Conservation (phyloP, 106 monocot species). For the Posidonia australis region DNA sequence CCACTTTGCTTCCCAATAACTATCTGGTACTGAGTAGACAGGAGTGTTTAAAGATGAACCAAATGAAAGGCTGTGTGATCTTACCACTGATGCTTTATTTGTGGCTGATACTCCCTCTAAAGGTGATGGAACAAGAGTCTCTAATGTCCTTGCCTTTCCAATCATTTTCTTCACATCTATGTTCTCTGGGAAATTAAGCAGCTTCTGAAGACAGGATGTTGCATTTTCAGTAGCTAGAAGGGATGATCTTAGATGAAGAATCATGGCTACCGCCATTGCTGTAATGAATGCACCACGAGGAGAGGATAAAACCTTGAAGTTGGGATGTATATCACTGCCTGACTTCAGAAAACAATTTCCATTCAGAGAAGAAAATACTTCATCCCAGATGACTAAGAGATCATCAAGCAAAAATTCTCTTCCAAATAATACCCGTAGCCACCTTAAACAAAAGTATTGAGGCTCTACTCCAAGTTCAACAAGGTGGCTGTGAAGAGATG, state of each 20-base stretch:
- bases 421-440: slow-evolving; percentile 64
- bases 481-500: slow-evolving; percentile 54
- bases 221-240: slow-evolving; percentile 62
- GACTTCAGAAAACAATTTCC: background rate
- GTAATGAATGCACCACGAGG: slow-evolving; percentile 46
- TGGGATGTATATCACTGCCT: slow-evolving; percentile 18
- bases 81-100: slow-evolving; percentile 8
- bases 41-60: slow-evolving; percentile 21
- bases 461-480: slow-evolving; percentile 65
- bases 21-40: slow-evolving; percentile 22
- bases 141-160: slow-evolving; percentile 49
- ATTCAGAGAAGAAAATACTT: slow-evolving; percentile 48
- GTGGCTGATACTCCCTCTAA: background rate
- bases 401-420: slow-evolving; percentile 55
- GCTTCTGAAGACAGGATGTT: slow-evolving; percentile 52
- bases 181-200: slow-evolving; percentile 53
- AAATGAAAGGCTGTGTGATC: slow-evolving; percentile 16
- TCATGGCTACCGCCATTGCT: slow-evolving; percentile 58
- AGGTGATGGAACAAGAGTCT: slow-evolving; percentile 28
- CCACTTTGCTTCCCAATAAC: slow-evolving; percentile 86
- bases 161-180: slow-evolving; percentile 40
- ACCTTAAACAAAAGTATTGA: slow-evolving; percentile 63
- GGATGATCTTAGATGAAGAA: slow-evolving; percentile 49
- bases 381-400: slow-evolving; percentile 66
- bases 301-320: slow-evolving; percentile 40